A percentile compares a stretch with the other conserved stretches of the same genome.
phyloP scores from a whole-genome alignment of 2,329 filamentous ascomycete genomes.

The Fusarium scirpi region DNA sequence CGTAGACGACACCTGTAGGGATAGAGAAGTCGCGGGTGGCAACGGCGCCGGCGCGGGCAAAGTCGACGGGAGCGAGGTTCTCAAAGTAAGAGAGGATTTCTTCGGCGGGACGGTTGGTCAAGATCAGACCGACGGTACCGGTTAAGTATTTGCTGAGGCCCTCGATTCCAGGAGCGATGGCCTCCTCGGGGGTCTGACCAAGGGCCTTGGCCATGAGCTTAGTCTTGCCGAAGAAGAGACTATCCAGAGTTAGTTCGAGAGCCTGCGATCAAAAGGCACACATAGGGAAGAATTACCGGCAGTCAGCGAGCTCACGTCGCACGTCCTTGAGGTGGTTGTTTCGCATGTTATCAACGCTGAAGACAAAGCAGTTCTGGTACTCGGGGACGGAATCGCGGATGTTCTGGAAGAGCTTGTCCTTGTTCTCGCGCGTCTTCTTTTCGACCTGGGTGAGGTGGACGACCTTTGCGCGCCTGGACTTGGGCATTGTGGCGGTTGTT shows the following conservation, averaged over 20 bases:
- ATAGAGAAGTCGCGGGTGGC: conserved; percentile 83
- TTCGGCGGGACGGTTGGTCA: conserved; percentile 80
- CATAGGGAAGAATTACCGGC: conserved; percentile 69
- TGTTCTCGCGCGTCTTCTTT: conserved; percentile 95
- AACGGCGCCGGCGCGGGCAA: conserved; percentile 84
- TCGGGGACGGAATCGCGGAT: conserved; percentile 86
- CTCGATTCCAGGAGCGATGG: conserved; percentile 83
- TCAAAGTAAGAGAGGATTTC: conserved; percentile 80
- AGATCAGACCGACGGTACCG: conserved; percentile 89
- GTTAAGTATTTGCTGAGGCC: conserved; percentile 75
- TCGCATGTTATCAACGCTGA: conserved; percentile 96
- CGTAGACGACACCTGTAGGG: conserved; percentile 85
- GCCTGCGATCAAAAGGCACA: background rate
- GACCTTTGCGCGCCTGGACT: conserved; percentile 92
- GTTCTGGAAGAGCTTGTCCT: conserved; percentile 87
- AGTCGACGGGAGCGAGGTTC: conserved; percentile 81
- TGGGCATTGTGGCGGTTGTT: conserved; percentile 76
- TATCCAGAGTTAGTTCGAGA: conserved; percentile 52
- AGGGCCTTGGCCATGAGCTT: conserved; percentile 99
- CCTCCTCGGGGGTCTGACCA: conserved; percentile 80
- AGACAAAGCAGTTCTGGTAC: conserved; percentile 93
- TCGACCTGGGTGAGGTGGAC: conserved; percentile 90
- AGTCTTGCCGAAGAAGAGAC: conserved; percentile 98
- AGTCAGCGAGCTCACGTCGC: conserved; percentile 84
- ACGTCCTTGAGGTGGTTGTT: conserved; percentile 96